These are phyloP conservation scores for Penicillium robsamsonii DNA, from an alignment of 495 filamentous ascomycete genomes.

Conservation along the genomic window DNA sequence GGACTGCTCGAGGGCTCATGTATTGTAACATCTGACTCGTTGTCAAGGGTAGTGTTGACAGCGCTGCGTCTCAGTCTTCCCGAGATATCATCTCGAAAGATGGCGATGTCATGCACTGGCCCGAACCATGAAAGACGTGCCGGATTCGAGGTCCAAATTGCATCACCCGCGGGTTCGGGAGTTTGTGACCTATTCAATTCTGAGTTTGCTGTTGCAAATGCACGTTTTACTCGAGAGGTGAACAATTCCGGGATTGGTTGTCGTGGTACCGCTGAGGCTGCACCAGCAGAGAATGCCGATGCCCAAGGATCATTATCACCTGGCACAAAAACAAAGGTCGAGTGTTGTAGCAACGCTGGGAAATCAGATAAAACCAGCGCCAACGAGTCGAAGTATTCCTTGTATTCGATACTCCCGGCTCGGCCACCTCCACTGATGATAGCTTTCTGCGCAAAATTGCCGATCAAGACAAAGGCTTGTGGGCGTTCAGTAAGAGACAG, in stretches of 20 bases:
- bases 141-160: constrained; percentile 86
- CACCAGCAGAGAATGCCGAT: constrained; percentile 81
- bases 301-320: constrained; percentile 96
- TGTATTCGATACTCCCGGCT: constrained; percentile 83
- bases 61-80: constrained; percentile 71
- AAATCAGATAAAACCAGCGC: constrained; percentile 82
- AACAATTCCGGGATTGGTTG: constrained; percentile 80
- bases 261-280: constrained; percentile 69
- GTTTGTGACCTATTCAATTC: constrained; percentile 49
- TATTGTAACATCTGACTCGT: constrained; percentile 14
- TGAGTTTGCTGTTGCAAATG: constrained; percentile 70
- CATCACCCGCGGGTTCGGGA: constrained; percentile 60
- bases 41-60: constrained; percentile 50
- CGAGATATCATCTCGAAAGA: constrained; percentile 83
- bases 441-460: constrained; percentile 77
- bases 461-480: constrained; percentile 73
- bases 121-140: constrained; percentile 78
- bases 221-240: constrained; percentile 76
- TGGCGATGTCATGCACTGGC: constrained; percentile 75
- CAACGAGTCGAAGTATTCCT: constrained; percentile 87
- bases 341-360: constrained; percentile 71
- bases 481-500: constrained; percentile 55
- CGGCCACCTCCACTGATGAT: constrained; percentile 62
- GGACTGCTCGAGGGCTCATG: not conserved
- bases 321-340: constrained; percentile 88